Percentiles rank a stretch among this genome's conserved stretches.
Conservation (phyloP, 1,284 basidiomycete genomes). For the Meira miltonrushii region DNA sequence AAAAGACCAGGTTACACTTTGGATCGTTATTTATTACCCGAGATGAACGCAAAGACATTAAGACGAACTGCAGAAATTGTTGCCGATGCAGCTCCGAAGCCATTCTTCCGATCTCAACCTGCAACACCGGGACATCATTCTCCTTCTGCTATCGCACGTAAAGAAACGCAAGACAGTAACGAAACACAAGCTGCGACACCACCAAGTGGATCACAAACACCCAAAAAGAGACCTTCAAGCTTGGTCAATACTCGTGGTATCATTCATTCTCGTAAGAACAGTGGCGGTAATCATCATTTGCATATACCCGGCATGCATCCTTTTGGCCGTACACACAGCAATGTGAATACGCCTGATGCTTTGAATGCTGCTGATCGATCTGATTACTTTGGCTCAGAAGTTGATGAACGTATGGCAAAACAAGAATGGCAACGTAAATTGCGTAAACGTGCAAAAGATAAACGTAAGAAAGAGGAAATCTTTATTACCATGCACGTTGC, state of each 20-base stretch:
- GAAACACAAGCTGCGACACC: constrained; percentile 16
- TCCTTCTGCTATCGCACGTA: neutral
- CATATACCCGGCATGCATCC: neutral
- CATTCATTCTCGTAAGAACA: constrained; percentile 6
- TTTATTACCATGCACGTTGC: constrained; percentile 81
- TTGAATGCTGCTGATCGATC: constrained; percentile 13
- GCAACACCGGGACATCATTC: constrained; percentile 12
- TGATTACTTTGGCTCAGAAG: constrained; percentile 38
- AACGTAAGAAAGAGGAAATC: constrained; percentile 49
- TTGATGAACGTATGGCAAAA: constrained; percentile 28
- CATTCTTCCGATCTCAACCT: constrained; percentile 10
- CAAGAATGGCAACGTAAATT: constrained; percentile 48
- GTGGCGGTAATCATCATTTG: neutral
- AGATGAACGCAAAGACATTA: constrained; percentile 51
- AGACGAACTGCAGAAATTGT: constrained; percentile 48
- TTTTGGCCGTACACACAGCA: constrained; percentile 22
- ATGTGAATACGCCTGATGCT: constrained; percentile 37
- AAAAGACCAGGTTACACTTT: constrained; percentile 66
- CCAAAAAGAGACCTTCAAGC: constrained; percentile 12
- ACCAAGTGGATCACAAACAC: constrained; percentile 7
- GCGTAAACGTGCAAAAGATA: constrained; percentile 39
- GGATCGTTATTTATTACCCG: constrained; percentile 58
- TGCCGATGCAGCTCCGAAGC: constrained; percentile 40
- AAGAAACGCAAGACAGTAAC: constrained; percentile 12
- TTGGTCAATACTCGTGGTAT: neutral